Percentiles rank a stretch among this genome's conserved stretches.
These are phyloP conservation scores for Rosa chinensis DNA, from an alignment of 306 rosid species.

Conservation along the genomic window DNA sequence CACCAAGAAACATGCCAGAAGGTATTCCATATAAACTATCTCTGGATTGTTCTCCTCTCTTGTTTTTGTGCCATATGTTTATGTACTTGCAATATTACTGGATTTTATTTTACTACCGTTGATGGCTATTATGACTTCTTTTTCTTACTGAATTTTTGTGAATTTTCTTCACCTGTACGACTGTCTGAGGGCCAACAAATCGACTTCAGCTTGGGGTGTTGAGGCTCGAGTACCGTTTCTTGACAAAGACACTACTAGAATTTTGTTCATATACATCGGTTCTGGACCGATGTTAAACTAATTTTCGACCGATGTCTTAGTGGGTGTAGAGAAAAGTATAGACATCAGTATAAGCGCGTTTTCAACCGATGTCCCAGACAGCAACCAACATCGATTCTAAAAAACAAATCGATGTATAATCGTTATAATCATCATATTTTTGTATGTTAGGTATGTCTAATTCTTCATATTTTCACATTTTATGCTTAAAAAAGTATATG, in stretches of 20 bases:
- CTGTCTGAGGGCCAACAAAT: slow-evolving; percentile 92
- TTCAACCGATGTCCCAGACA: no score
- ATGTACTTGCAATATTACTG: slow-evolving; percentile 5
- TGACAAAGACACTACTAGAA: slow-evolving; percentile 40
- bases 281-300: no score
- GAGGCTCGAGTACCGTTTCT: slow-evolving; percentile 99
- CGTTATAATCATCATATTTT: no score
- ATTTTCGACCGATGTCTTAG: no score
- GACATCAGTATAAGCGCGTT: no score
- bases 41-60: slow-evolving; percentile 9
- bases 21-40: slow-evolving; percentile 38
- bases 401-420: no score
- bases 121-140: slow-evolving; percentile 16
- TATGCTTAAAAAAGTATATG: no score
- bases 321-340: no score
- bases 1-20: slow-evolving; percentile 93
- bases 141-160: slow-evolving; percentile 21
- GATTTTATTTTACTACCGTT: slow-evolving; percentile 4
- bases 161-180: slow-evolving; percentile 92
- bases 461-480: no score
- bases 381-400: no score
- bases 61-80: slow-evolving; percentile 11
- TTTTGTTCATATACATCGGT: no score
- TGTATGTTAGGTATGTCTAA: no score
- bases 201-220: slow-evolving; percentile 98